Evolutionary conservation across 495 filamentous ascomycete genomes (phyloP), one percentile per base, ranked within the genome.

Genomic region (Hypoxylon lienhwacheense): DNA sequence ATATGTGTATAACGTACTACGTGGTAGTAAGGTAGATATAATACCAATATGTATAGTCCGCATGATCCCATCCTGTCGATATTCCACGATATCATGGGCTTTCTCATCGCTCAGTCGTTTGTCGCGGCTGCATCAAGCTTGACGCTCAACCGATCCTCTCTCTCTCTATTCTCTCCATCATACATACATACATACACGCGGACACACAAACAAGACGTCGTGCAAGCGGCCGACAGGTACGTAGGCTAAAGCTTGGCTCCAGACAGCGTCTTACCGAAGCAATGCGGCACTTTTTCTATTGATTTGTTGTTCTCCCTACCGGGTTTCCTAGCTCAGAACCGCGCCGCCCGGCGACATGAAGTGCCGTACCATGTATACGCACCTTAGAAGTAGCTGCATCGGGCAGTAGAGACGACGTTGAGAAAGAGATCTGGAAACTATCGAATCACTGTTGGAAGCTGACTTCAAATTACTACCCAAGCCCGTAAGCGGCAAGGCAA

Each of bases 281-380:
- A 43, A 53, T 43, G 43, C 43, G 35, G 44, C 48, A 59, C 31
- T 39, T 50, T n/a, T 35, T 39, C 39, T 56, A 14, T 17, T 37
- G 39, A 36, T 22, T 53, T 16, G 6, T 34, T 10, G 42, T 45
- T 20, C 29, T 55, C 6, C 22, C 12, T 55, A 47, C 51, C 51
- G 51, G 57, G 51, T 61, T 55, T 50, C 58, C 58, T 53, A 53
- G 21, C 47, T 56, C 42, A 56, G 52, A 55, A 50, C 51, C 31
- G 58, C 44, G 58, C 58, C 58, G 47, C 52, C 20, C 25, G 20
- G 47, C 25, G 26, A 29, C 58, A 56, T 56, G 17, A 20, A 20
- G 19, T 10, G 11, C 21, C 14, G 39, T 40, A 36, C 4, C 8
- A 26, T 26, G 8, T 26, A n/a, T 29, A 22, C 46, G 25, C 11